Conservation (phyloP, 73 alveolate genomes). For the Tetrahymena borealis region DNA sequence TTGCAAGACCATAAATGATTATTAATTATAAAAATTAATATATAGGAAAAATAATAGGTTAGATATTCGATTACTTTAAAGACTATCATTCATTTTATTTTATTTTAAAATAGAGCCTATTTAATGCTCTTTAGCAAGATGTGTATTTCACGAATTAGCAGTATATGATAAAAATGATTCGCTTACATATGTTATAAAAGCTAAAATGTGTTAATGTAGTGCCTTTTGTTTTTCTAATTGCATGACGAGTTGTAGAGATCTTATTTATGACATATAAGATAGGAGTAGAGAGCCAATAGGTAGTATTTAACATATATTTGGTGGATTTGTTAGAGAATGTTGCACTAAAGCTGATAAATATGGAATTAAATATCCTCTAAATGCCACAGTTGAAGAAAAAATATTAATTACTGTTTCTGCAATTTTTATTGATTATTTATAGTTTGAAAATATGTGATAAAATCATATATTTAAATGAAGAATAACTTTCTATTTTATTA, state of each 20-base stretch:
- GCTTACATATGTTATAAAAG: background rate
- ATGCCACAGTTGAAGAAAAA: slow-evolving; percentile 22
- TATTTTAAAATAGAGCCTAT: no score
- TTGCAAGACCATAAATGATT: slow-evolving; percentile 32
- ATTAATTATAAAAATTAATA: slow-evolving; percentile 18
- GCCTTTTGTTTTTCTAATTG: slow-evolving; percentile 10
- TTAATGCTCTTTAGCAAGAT: no score
- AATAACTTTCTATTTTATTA: no score
- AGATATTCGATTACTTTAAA: background rate
- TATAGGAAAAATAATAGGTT: slow-evolving; percentile 10
- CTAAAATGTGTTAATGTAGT: slow-evolving; percentile 12
- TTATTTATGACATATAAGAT: slow-evolving; percentile 1
- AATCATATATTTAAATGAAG: no score
- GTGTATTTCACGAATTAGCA: slow-evolving; percentile 3
- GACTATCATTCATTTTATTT: background rate
- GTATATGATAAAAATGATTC: slow-evolving; percentile 16
- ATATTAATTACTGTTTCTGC: slow-evolving; percentile 3
- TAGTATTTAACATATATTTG: slow-evolving; percentile 19
- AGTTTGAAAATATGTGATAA: slow-evolving; percentile 21
- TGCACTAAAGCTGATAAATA: slow-evolving; percentile 28
- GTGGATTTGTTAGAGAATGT: slow-evolving; percentile 39
- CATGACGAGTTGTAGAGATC: slow-evolving; percentile 5
- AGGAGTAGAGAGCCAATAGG: slow-evolving; percentile 8
- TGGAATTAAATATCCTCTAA: slow-evolving; percentile 20
- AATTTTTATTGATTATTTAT: slow-evolving; percentile 21